These are phyloP conservation scores for Flaveria floridana DNA, from an alignment of 140 eudicot species.

Conservation along the genomic window DNA sequence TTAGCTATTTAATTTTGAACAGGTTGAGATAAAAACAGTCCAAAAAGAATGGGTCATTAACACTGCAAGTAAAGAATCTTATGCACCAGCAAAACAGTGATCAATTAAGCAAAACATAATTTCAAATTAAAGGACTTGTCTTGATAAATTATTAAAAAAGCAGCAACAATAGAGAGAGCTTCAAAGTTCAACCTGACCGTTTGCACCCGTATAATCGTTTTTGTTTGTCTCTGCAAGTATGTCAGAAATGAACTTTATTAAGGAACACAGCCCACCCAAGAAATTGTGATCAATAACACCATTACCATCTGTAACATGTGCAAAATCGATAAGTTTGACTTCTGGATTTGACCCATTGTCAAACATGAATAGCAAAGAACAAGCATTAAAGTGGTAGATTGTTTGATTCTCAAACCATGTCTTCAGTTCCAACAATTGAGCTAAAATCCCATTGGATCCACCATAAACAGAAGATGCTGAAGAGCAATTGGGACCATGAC, in stretches of 20 bases:
- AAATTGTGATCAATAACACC: slow-evolving; percentile 93
- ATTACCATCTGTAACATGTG: slow-evolving; percentile 68
- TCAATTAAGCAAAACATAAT: neutral
- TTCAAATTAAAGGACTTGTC: slow-evolving; percentile 2
- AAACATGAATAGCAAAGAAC: slow-evolving; percentile 66
- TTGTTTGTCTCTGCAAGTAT: slow-evolving; percentile 33
- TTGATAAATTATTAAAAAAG: slow-evolving; percentile 24
- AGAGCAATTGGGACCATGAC: slow-evolving; percentile 49
- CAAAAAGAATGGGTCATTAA: neutral
- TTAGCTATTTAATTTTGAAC: too few relatives aligned
- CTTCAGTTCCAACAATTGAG: slow-evolving; percentile 73
- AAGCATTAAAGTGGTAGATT: slow-evolving; percentile 61
- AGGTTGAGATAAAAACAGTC: too few relatives aligned
- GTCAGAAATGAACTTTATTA: slow-evolving; percentile 71
- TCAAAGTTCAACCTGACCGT: slow-evolving; percentile 20
- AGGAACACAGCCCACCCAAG: slow-evolving; percentile 92
- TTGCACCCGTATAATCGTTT: slow-evolving; percentile 18
- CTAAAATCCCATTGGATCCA: slow-evolving; percentile 68
- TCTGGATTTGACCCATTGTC: slow-evolving; percentile 50
- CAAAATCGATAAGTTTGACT: slow-evolving; percentile 83
- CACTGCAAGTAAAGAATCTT: slow-evolving; percentile 14
- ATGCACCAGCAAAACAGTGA: slow-evolving; percentile 9
- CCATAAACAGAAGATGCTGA: slow-evolving; percentile 66
- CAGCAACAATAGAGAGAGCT: neutral
- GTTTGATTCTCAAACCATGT: slow-evolving; percentile 93